Conservation (phyloP, 2,329 filamentous ascomycete species). For the Pseudonectria foliicola region DNA sequence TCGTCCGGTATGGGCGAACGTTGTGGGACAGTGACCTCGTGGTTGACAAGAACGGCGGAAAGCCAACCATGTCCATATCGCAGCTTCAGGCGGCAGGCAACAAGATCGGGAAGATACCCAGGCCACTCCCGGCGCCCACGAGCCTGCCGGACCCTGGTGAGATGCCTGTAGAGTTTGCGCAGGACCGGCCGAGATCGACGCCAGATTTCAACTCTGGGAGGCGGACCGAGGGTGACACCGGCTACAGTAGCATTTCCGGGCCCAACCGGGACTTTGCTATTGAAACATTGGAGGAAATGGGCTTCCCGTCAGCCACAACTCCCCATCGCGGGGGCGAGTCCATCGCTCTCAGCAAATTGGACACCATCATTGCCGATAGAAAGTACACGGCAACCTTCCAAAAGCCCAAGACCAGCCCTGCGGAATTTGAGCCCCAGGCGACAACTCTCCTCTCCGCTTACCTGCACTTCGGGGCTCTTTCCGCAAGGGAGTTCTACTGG, state of each 20-base stretch:
- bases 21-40: slow-evolving; percentile 68
- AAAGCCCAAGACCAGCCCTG: slow-evolving; percentile 69
- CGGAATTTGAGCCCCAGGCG: slow-evolving; percentile 63
- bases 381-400: slow-evolving; percentile 67
- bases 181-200: slow-evolving; percentile 39
- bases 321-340: slow-evolving; percentile 66
- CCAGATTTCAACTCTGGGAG: slow-evolving; percentile 55
- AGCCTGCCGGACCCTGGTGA: slow-evolving; percentile 58
- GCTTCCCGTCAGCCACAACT: slow-evolving; percentile 57
- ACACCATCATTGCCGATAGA: slow-evolving; percentile 52
- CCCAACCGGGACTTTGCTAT: slow-evolving; percentile 62
- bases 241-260: slow-evolving; percentile 56
- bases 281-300: slow-evolving; percentile 65
- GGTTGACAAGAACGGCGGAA: slow-evolving; percentile 56
- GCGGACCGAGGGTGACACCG: slow-evolving; percentile 46
- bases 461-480: slow-evolving; percentile 67
- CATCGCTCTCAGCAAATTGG: slow-evolving; percentile 50
- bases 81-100: slow-evolving; percentile 58
- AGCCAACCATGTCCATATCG: slow-evolving; percentile 67
- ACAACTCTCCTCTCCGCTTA: slow-evolving; percentile 69
- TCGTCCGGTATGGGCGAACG: slow-evolving; percentile 58
- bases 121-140: slow-evolving; percentile 53
- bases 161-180: slow-evolving; percentile 52
- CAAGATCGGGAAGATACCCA: slow-evolving; percentile 54
- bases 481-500: slow-evolving; percentile 68